phyloP scores from a whole-genome alignment of 148 eudicot species.

The Beta vulgaris region DNA sequence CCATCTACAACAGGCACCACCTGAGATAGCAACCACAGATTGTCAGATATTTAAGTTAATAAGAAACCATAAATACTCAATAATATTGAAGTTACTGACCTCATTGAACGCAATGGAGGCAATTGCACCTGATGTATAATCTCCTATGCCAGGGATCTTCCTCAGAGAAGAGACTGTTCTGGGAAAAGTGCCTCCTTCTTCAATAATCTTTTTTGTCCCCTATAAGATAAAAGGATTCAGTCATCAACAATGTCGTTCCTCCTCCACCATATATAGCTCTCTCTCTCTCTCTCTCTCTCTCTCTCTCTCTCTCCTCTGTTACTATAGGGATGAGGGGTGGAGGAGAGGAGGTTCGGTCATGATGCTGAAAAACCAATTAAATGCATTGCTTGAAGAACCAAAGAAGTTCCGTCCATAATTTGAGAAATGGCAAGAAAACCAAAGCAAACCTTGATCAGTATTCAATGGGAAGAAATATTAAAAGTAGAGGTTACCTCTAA shows the following conservation, averaged over 20 bases:
- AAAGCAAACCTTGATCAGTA: neutral
- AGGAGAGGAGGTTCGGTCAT: neutral
- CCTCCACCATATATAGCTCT: neutral
- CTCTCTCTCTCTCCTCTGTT: too few species aligned
- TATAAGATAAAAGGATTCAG: slow-evolving; percentile 26
- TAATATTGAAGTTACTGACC: slow-evolving; percentile 36
- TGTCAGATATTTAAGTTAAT: neutral
- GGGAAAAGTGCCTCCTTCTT: slow-evolving; percentile 71
- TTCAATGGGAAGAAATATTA: too few species aligned
- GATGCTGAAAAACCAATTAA: neutral
- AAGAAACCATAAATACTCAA: neutral
- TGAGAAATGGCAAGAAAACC: neutral
- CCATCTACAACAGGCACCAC: slow-evolving; percentile 96
- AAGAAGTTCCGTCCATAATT: neutral
- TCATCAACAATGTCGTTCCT: neutral
- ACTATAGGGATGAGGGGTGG: neutral
- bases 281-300: too few species aligned
- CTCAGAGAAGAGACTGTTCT: slow-evolving; percentile 56
- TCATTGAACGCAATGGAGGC: slow-evolving; percentile 90
- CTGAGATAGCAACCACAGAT: slow-evolving; percentile 35
- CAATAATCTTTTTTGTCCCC: slow-evolving; percentile 83
- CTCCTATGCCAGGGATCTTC: slow-evolving; percentile 82
- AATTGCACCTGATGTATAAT: slow-evolving; percentile 94
- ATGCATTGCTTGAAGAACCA: neutral
- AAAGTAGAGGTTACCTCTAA: slow-evolving; percentile 56